Percentiles rank a stretch among this genome's conserved stretches.
These are phyloP conservation scores for Smallanthus sonchifolius DNA, from an alignment of 129 eudicot genomes.

Conservation along the genomic window DNA sequence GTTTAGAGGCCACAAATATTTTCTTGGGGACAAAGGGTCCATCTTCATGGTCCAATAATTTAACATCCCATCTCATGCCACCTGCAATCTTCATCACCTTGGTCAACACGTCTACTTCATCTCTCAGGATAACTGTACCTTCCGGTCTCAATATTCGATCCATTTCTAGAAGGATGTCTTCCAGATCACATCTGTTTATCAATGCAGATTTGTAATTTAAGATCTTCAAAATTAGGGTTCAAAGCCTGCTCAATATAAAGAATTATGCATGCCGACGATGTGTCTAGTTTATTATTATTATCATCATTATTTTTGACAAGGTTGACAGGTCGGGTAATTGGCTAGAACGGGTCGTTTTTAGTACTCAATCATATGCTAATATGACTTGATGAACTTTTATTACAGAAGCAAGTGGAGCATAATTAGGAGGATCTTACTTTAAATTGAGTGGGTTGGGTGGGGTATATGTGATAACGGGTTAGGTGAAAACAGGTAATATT, in stretches of 20 bases:
- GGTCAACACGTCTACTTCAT: slow-evolving; percentile 72
- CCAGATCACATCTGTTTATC: slow-evolving; percentile 63
- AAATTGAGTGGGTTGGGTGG: background rate
- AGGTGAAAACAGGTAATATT: background rate
- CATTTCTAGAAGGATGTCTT: slow-evolving; percentile 90
- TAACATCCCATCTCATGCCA: slow-evolving; percentile 91
- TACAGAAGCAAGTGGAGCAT: background rate
- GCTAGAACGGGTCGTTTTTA: background rate
- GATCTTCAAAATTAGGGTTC: background rate
- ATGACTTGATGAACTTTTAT: background rate
- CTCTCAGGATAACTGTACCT: slow-evolving; percentile 74
- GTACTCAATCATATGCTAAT: background rate
- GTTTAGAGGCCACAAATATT: slow-evolving; percentile 65
- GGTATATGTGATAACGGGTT: background rate
- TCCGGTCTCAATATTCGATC: slow-evolving; percentile 93
- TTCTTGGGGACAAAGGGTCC: slow-evolving; percentile 88
- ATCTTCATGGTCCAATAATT: slow-evolving; percentile 82
- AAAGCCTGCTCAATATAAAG: background rate
- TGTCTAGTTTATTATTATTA: background rate
- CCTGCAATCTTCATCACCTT: slow-evolving; percentile 63
- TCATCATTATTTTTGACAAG: background rate
- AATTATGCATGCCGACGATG: background rate
- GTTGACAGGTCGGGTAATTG: background rate
- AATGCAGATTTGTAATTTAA: background rate
- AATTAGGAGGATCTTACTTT: background rate